phyloP scores from a whole-genome alignment of 495 filamentous ascomycete genomes.

The Podospora pseudocomata region DNA sequence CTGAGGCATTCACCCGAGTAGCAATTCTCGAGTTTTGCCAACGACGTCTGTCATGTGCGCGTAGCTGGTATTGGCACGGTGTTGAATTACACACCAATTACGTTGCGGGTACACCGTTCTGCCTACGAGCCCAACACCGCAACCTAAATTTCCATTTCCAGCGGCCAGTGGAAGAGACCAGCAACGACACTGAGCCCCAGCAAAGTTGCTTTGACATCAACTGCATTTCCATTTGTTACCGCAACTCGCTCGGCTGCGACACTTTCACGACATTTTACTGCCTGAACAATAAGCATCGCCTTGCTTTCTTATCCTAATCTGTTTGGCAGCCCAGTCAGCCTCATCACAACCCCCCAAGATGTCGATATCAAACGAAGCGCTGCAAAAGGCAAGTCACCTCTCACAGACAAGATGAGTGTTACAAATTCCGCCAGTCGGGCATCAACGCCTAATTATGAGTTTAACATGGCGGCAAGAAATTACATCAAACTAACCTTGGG shows the following conservation, averaged over 20 bases:
- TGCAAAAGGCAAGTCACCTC: slow-evolving; percentile 70
- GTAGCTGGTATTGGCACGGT: slow-evolving; percentile 7
- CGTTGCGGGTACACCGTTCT: background rate
- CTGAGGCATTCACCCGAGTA: no score
- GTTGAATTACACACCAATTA: background rate
- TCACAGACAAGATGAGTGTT: background rate
- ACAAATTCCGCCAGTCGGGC: background rate
- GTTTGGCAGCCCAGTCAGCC: background rate
- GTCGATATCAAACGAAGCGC: slow-evolving; percentile 93
- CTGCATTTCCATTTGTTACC: background rate
- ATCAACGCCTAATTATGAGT: background rate
- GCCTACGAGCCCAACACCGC: background rate
- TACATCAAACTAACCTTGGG: background rate
- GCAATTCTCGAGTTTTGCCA: no score
- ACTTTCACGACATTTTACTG: background rate
- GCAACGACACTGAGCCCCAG: background rate
- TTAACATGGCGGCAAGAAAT: background rate
- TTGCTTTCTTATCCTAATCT: background rate
- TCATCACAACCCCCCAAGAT: slow-evolving; percentile 46
- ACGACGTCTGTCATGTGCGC: slow-evolving; percentile 4
- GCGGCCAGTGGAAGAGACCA: background rate
- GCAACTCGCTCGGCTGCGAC: background rate
- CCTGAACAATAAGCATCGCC: background rate
- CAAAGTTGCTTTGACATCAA: background rate
- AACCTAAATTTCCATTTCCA: background rate